phyloP scores from a whole-genome alignment of 2,329 filamentous ascomycete species.

The Ophiostoma perfectum region DNA sequence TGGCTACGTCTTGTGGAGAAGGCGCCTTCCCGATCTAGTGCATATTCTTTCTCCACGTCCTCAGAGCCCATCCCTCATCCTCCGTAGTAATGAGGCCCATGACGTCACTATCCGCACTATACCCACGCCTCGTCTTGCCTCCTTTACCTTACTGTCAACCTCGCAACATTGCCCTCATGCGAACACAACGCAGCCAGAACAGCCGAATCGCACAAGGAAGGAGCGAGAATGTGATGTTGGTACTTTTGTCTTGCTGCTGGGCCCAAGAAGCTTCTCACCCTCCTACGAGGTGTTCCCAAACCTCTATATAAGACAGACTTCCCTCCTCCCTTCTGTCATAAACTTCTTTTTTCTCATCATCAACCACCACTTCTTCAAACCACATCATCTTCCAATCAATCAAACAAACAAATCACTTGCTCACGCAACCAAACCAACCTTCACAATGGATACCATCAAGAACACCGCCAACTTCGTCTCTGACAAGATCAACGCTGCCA shows the following conservation, averaged over 20 bases:
- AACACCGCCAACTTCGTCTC: conserved; percentile 56
- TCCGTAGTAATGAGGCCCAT: not conserved
- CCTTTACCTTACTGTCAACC: not conserved
- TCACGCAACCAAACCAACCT: conserved; percentile 26
- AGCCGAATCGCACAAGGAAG: not conserved
- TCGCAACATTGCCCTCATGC: not conserved
- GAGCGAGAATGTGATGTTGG: not conserved
- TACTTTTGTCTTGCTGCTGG: not conserved
- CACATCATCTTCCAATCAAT: conserved; percentile 11
- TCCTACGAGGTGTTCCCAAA: not conserved
- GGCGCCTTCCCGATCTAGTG: conserved; percentile 3
- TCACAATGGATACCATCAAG: conserved; percentile 41
- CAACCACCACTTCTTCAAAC: not conserved
- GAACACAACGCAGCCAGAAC: not conserved
- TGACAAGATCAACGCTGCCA: conserved; percentile 48
- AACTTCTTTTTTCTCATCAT: conserved; percentile 15
- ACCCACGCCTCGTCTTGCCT: not conserved
- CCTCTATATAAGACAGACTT: conserved; percentile 18
- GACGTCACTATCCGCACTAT: conserved; percentile 7
- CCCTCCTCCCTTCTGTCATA: not conserved
- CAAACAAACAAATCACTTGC: conserved; percentile 20
- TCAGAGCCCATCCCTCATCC: no score
- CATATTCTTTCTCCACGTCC: not conserved
- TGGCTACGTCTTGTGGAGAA: not conserved
- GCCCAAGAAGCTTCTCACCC: not conserved